These are phyloP conservation scores for Chaetoscypha palmicola DNA, from an alignment of 2,329 filamentous ascomycete genomes.

Conservation along the genomic window DNA sequence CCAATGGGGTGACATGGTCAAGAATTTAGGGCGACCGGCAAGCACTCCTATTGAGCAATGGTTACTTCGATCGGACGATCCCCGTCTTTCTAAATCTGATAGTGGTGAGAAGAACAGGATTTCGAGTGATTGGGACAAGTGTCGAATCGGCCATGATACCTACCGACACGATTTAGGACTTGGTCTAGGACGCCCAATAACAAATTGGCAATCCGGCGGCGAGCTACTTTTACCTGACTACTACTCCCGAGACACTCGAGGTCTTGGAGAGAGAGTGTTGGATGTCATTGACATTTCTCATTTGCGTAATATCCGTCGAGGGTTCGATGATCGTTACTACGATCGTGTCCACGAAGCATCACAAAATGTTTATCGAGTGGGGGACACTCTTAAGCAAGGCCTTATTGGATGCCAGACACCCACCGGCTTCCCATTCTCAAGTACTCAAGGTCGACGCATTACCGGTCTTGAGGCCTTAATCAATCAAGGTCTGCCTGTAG, in stretches of 20 bases:
- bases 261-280: slow-evolving; percentile 51
- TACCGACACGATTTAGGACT: slow-evolving; percentile 45
- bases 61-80: slow-evolving; percentile 45
- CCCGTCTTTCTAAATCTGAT: slow-evolving; percentile 34
- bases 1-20: slow-evolving; percentile 7
- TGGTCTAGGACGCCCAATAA: slow-evolving; percentile 50
- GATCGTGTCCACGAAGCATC: slow-evolving; percentile 55
- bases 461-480: slow-evolving; percentile 55
- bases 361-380: slow-evolving; percentile 62
- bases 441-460: slow-evolving; percentile 52
- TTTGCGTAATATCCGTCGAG: slow-evolving; percentile 41
- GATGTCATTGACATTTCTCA: slow-evolving; percentile 61
- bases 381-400: slow-evolving; percentile 43
- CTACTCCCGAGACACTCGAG: slow-evolving; percentile 42
- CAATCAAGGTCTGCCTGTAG: slow-evolving; percentile 62
- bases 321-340: slow-evolving; percentile 53
- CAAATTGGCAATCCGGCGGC: slow-evolving; percentile 50
- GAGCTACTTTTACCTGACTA: slow-evolving; percentile 47
- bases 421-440: slow-evolving; percentile 52
- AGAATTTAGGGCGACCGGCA: slow-evolving; percentile 40
- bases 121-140: slow-evolving; percentile 45
- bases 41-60: slow-evolving; percentile 57
- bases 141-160: slow-evolving; percentile 51
- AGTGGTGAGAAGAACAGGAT: slow-evolving; percentile 24
- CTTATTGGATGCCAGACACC: slow-evolving; percentile 64